Evolutionary conservation across 2,329 filamentous ascomycete species (phyloP), one percentile per base, ranked within the genome.

Genomic region (Cercospora brassicicola): DNA sequence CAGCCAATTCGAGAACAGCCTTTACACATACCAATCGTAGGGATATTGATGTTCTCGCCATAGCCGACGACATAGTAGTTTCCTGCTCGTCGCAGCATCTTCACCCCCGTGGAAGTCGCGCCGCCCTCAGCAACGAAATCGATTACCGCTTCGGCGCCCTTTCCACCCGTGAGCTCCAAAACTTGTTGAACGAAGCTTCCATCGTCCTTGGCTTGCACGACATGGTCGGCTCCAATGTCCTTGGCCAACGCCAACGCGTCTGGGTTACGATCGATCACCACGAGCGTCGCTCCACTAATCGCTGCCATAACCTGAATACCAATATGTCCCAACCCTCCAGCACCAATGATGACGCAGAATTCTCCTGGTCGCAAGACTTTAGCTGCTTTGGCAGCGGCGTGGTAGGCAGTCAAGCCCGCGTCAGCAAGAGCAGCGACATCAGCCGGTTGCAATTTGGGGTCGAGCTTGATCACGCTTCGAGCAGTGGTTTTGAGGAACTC

Each of bases 51-150:
- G 23, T 59, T 64, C 62, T 64, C 62, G 51, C 62, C 62, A 28
- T 64, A 64, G 3, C 72, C 73, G 11, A 75, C 72, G 20, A 75
- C 68, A 31, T 73, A 75, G 59, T 75, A 73, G 55, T 74, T 74
- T n/a, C 73, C 71, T 8, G 73, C 73, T 13, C 72, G 65, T 3
- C 72, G 65, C 30, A 75, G 59, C 72, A 74, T 75, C 57, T 73
- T 69, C n/a, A 74, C 68, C 9, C 73, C 72, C 13, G 73, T 73
- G 10, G 67, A 33, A 10, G 71, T 75, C n/a, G 71, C 65, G 31
- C 73, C 73, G 20, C 72, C 70, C 57, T 75, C 73, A 26, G 69
- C 71, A 4, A 75, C 73, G 42, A 74, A 75, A 59, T 75, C 72
- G 42, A 74, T 71, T 9, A 75, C 72, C 11, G 71, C 73, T 65